These are phyloP conservation scores for Phytophthora constricta DNA, from an alignment of 352 stramenopile species.

Conservation along the genomic window DNA sequence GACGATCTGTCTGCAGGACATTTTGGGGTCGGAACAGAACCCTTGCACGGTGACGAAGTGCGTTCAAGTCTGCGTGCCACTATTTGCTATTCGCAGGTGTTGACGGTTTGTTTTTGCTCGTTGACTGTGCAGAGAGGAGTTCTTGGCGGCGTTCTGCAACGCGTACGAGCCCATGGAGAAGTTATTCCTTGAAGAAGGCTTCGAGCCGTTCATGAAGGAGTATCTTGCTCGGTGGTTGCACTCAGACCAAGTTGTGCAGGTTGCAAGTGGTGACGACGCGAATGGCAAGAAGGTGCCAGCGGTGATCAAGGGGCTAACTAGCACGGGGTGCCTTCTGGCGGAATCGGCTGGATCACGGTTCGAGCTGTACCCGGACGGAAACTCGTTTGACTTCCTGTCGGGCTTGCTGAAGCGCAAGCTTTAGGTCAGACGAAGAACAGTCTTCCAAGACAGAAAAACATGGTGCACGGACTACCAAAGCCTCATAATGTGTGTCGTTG, in stretches of 20 bases:
- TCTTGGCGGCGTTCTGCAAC: constrained; percentile 90
- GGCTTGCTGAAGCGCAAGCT: constrained; percentile 89
- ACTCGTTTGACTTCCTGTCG: constrained; percentile 90
- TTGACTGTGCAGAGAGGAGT: constrained; percentile 68
- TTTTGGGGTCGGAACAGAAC: constrained; percentile 61
- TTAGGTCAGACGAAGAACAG: neutral
- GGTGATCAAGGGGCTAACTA: constrained; percentile 82
- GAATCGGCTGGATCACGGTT: constrained; percentile 68
- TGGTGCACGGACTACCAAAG: neutral
- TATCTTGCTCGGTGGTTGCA: constrained; percentile 90
- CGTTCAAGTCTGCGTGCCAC: constrained; percentile 16
- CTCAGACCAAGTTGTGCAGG: constrained; percentile 83
- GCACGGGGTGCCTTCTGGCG: constrained; percentile 81
- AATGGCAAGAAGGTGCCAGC: constrained; percentile 52
- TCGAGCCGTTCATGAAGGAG: constrained; percentile 84
- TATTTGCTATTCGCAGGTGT: neutral
- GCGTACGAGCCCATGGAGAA: constrained; percentile 87
- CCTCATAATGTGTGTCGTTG: neutral
- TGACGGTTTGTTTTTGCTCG: constrained; percentile 2
- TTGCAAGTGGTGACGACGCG: constrained; percentile 56
- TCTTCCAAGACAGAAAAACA: constrained; percentile 1
- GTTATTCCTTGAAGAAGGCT: constrained; percentile 81
- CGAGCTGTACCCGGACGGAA: constrained; percentile 90
- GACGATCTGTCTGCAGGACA: constrained; percentile 88
- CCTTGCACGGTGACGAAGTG: constrained; percentile 84